Base-by-base conservation (phyloP, 805 yeast species). In the Wickerhamiella azymoides region DNA sequence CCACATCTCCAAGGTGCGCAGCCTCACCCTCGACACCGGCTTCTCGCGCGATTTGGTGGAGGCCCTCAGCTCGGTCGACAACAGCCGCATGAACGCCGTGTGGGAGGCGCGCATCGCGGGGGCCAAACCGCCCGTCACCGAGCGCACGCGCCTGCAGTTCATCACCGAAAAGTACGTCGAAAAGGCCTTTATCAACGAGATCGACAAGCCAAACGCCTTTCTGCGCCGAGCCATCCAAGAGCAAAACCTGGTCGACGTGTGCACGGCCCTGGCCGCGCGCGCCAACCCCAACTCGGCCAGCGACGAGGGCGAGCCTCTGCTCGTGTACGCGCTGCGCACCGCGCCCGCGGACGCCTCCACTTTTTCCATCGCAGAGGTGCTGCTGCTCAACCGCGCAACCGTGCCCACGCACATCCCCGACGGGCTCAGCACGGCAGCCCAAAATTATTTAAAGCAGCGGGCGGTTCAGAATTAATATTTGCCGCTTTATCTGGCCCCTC, bases 1-100 rank as follows among this genome's bases (percentile, higher is more conserved):
- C 0, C 86, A 81, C 52, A 70, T 85, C 4, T 74, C 92, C 6
- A 84, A 81, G 57, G 75, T 88, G 3, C 70, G 84, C 51, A 84
- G 94, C 0, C 65, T 88, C 45, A 79, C 75, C n/a, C 65, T 84
- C 39, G 96, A 88, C 58, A 72, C 73, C 25, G 62, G 60, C 5
- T 73, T 79, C 54, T 73, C 76, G 2, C 67, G 67, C 11, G 96
- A 86, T 53, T 57, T 74, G 4, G 64, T 72, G 13, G 69, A 72
- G 10, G 65, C 85, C 14, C 65, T 88, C 46, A 64, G 74, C 36
- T 70, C 74, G 48, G 72, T 73, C 11, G 65, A 70, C 32, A 88
- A 88, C 59, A 61, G 58, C 3, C 50, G 54, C 17, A 73, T 75
- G 2, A 85, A 85, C 56, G 52, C 63, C 6, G 72, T 79, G 39